These are phyloP conservation scores for Schizophyllum amplum DNA, from an alignment of 1,284 basidiomycete species.

Conservation along the genomic window DNA sequence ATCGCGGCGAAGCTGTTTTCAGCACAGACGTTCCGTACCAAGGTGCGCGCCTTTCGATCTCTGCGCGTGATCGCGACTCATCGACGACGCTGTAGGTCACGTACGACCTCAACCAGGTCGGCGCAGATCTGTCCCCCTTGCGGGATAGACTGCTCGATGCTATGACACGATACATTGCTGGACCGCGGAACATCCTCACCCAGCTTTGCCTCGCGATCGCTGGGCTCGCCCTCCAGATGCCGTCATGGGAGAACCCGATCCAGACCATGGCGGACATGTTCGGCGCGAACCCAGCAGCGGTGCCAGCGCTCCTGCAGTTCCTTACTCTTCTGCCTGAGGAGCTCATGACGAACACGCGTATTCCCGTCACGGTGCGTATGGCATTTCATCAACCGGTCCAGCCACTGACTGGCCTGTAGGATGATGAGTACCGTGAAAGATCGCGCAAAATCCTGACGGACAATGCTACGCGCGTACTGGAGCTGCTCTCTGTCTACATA, in stretches of 20 bases:
- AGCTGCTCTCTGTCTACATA: conserved; percentile 84
- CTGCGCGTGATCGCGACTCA: conserved; percentile 12
- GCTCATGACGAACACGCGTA: conserved; percentile 75
- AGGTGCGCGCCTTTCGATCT: conserved; percentile 48
- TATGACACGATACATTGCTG: conserved; percentile 59
- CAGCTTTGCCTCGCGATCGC: conserved; percentile 89
- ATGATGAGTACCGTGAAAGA: conserved; percentile 73
- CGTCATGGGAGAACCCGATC: conserved; percentile 82
- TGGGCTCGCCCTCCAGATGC: conserved; percentile 86
- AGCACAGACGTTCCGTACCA: conserved; percentile 93
- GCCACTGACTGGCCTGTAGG: conserved; percentile 32
- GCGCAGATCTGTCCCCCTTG: conserved; percentile 20
- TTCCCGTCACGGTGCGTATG: conserved; percentile 69
- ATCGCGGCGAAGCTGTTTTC: conserved; percentile 87
- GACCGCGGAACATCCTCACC: conserved; percentile 81
- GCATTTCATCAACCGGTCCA: conserved; percentile 1
- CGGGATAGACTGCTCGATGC: conserved; percentile 84
- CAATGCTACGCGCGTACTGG: conserved; percentile 70
- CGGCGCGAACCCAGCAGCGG: conserved; percentile 78
- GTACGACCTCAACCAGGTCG: conserved; percentile 89
- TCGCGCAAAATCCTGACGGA: conserved; percentile 60
- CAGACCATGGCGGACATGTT: conserved; percentile 80
- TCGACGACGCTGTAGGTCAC: conserved; percentile 64
- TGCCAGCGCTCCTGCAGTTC: conserved; percentile 84
- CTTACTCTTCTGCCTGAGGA: conserved; percentile 92